Percentiles rank a stretch among this genome's conserved stretches.
These are phyloP conservation scores for Hevea brasiliensis DNA, from an alignment of 345 rosid species.

Conservation along the genomic window DNA sequence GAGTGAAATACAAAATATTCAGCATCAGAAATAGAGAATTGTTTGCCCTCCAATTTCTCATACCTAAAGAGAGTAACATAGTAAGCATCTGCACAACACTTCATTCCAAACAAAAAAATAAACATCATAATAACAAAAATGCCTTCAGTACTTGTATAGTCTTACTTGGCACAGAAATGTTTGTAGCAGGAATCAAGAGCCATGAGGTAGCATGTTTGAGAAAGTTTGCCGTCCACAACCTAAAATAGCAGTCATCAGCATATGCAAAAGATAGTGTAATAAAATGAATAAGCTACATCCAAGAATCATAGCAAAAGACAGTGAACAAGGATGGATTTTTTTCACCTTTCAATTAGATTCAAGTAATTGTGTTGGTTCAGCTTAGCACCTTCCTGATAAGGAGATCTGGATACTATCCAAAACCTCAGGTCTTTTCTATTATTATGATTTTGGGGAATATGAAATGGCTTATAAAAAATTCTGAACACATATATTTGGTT, in stretches of 20 bases:
- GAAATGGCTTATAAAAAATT: neutral
- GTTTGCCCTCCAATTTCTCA: slow-evolving; percentile 80
- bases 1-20: slow-evolving; percentile 91
- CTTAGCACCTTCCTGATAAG: neutral
- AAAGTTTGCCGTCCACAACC: slow-evolving; percentile 99
- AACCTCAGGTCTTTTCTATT: neutral
- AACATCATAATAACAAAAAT: slow-evolving; percentile 3
- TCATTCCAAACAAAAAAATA: slow-evolving; percentile 4
- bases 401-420: neutral
- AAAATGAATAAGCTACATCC: neutral
- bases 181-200: slow-evolving; percentile 95
- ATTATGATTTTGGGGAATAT: neutral
- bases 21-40: slow-evolving; percentile 74
- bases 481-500: neutral
- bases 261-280: neutral
- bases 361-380: neutral
- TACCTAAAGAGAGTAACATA: slow-evolving; percentile 49
- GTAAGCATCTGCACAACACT: slow-evolving; percentile 11
- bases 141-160: slow-evolving; percentile 1
- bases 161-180: slow-evolving; percentile 79
- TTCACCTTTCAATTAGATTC: neutral
- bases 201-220: slow-evolving; percentile 98
- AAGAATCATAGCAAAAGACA: neutral
- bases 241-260: slow-evolving; percentile 30
- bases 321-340: neutral